These are phyloP conservation scores for Phytophthora palmivora DNA, from an alignment of 352 stramenopile genomes.

Conservation along the genomic window DNA sequence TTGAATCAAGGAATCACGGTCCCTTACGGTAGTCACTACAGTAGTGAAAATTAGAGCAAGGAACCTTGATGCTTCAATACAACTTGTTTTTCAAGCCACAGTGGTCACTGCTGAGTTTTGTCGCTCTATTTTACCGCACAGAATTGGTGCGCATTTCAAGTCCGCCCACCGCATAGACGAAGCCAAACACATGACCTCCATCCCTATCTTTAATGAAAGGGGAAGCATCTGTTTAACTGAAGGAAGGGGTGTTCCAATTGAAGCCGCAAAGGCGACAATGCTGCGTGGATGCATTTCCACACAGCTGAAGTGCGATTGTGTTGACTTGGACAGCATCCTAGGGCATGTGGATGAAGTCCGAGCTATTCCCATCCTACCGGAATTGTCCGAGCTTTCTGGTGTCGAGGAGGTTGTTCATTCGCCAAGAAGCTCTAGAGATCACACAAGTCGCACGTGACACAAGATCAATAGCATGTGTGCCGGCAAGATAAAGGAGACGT, in stretches of 20 bases:
- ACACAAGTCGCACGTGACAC: slow-evolving; percentile 16
- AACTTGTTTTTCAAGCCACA: too few species aligned
- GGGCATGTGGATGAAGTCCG: slow-evolving; percentile 36
- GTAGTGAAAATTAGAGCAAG: too few species aligned
- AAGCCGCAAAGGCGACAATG: slow-evolving; percentile 31
- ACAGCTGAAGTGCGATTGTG: too few species aligned
- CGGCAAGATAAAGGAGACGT: slow-evolving; percentile 10
- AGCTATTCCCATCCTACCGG: slow-evolving; percentile 24
- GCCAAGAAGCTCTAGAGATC: slow-evolving; percentile 20
- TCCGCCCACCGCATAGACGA: slow-evolving; percentile 27
- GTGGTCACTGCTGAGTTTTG: too few species aligned
- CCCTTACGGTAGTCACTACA: too few species aligned
- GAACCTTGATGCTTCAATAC: too few species aligned
- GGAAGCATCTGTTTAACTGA: slow-evolving; percentile 8
- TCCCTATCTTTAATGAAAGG: not conserved
- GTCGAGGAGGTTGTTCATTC: slow-evolving; percentile 11
- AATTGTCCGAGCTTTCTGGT: slow-evolving; percentile 14
- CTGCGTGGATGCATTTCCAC: slow-evolving; percentile 34
- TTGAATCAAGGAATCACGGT: too few species aligned
- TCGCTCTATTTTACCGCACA: too few species aligned
- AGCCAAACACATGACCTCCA: slow-evolving; percentile 12
- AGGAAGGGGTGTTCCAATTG: slow-evolving; percentile 11
- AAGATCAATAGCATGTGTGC: slow-evolving; percentile 18
- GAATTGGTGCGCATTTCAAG: slow-evolving; percentile 6
- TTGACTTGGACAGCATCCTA: too few species aligned